Evolutionary conservation across 345 rosid genomes (phyloP), one percentile per base, ranked within the genome.

Genomic region (Carallia pectinifolia): DNA sequence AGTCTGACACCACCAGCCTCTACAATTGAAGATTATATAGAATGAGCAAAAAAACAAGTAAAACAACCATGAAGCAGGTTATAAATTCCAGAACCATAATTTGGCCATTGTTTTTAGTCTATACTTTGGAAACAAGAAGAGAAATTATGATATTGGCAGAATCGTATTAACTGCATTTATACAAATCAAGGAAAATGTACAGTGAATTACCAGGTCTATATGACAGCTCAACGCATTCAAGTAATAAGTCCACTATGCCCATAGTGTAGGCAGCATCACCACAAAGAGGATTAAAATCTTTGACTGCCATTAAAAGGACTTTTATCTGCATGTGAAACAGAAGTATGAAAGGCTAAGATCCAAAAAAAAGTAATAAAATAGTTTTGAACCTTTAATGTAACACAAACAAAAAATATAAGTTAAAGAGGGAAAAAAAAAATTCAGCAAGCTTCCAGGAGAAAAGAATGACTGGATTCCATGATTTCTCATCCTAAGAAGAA

Each of bases 181-280:
- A 44, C 60, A 56, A 27, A 2, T 23, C 4, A 56, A 56, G 6
- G 52, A 63, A 69, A 73, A 55, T 37, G 30, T 12, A 67, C 15
- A 33, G 64, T 66, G 61, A 80, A 44, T 85, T 87, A 96, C 99
- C 99, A 81, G 96, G 92, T 73, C 93, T 89, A 78, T 90, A 88
- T 54, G 99, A 96, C 71, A 96, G 79, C 77, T 92, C 98, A 73
- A 96, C 99, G 61, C 99, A 96, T 82, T 90, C 97, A 77, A 96
- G 99, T 87, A 96, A 81, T 82, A 96, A 85, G 80, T 96, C 99
- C 82, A 90, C 99, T 65, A 96, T 88, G 78, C 98, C 92, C 92
- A 96, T 90, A 27, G 97, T 92, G 83, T 96, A 92, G 71, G 97
- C 91, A 70, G 99, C 68, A 79, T 96, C 98, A 63, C 98, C 97